Percentiles rank a stretch among this genome's conserved stretches.
phyloP scores from a whole-genome alignment of 345 rosid species.

The Aquilaria yunnanensis region DNA sequence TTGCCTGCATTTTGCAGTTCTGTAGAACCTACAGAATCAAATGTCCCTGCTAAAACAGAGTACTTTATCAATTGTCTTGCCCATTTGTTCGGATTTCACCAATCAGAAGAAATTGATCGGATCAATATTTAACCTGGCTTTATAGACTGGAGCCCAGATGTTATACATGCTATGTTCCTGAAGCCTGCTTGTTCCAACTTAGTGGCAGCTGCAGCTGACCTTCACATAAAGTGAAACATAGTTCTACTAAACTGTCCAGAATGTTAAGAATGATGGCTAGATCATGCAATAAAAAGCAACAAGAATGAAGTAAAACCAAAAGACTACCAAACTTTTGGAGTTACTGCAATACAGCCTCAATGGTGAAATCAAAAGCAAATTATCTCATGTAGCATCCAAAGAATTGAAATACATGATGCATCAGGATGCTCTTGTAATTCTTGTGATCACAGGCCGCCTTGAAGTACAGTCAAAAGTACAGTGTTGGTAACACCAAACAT shows the following conservation, averaged over 20 bases:
- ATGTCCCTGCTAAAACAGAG: slow-evolving; percentile 43
- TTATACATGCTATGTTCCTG: slow-evolving; percentile 62
- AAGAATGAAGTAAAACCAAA: neutral
- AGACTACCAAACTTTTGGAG: neutral
- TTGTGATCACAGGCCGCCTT: too few relatives aligned
- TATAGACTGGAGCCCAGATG: slow-evolving; percentile 81
- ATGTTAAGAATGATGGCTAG: too few relatives aligned
- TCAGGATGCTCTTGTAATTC: too few relatives aligned
- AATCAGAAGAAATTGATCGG: neutral
- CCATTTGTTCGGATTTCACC: neutral
- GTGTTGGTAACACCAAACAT: too few relatives aligned
- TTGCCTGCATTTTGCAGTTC: slow-evolving; percentile 86
- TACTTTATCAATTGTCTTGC: neutral
- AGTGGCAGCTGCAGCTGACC: slow-evolving; percentile 85
- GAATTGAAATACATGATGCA: too few relatives aligned
- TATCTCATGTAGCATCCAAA: too few relatives aligned
- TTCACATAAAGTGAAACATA: slow-evolving; percentile 24
- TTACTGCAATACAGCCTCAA: too few relatives aligned
- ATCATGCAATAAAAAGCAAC: neutral
- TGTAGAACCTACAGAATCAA: slow-evolving; percentile 59
- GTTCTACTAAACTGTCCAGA: slow-evolving; percentile 7
- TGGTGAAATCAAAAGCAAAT: too few relatives aligned
- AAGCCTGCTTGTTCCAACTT: slow-evolving; percentile 75
- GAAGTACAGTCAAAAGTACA: too few relatives aligned
- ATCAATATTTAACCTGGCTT: slow-evolving; percentile 56